Evolutionary conservation across 768 basidiomycete genomes (phyloP), one percentile per base, ranked within the genome.

Genomic region (Phylloporus sp.): DNA sequence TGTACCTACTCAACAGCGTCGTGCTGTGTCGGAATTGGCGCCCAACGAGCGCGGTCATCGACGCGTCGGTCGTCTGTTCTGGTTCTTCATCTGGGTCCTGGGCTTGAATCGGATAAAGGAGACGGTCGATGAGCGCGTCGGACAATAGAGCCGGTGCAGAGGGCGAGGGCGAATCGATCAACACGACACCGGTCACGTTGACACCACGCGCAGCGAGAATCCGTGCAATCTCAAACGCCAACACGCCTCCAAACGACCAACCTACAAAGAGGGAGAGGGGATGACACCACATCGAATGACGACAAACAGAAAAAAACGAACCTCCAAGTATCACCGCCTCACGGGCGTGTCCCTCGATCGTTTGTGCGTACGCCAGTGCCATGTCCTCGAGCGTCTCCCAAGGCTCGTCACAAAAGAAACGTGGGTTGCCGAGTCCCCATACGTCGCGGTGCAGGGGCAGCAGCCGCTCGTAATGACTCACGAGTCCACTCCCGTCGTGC

Each of bases 161-260:
- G 0, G 86, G 85, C 46, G 71, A 68, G 0, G 86, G 84, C 0
- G 82, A 72, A 58, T 88, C 86, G 53, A 89, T 80, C 49, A 86
- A 67, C 9, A 86, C 52, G 35, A 88, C 66, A 0, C 84, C 86
- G 41, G 67, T 66, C 18, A 84, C 78, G 2, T 52, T 40, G 9
- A 74, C 53, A 3, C 75, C 78, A 5, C 57, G 66, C 2, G 40
- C 14, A 11, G 11, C 6, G 15, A 87, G 72, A 22, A 76, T 75
- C 1, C 71, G 72, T 15, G 80, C 77, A 3, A 78, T 65, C 55
- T 86, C 86, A 54, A 79, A 86, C 0, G 86, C 83, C 0, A 79
- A 77, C 5, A 86, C 79, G 2, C 85, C 86, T 11, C 86, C 86
- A 52, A 89, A 84, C 3, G 86, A 89, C 85, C 85, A 89, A 0